Base-by-base conservation (phyloP, 192 early-diverging fungal species). In the Podochytrium sp. region DNA sequence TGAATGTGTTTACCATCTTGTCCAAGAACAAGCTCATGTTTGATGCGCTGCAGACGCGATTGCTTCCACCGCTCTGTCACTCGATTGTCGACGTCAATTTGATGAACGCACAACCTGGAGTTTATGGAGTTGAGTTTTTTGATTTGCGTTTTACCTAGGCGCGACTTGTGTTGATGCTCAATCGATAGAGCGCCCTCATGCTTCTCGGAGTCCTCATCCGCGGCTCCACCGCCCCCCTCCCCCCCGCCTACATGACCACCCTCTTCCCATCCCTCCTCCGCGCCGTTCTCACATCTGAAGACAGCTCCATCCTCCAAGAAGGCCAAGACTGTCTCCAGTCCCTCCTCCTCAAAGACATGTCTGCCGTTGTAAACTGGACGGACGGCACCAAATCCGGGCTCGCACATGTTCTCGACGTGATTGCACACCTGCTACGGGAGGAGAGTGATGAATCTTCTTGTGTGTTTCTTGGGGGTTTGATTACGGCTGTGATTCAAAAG, bases 261-360 rank as follows among this genome's bases (percentile, higher is more conserved):
- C 84, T 97, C 51, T 97, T 96, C 77, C 94, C 93, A 5, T 77
- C 79, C 25, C 80, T 98, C 39, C 92, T 98, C 81, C 86, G 84
- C 41, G 83, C 93, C 10, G 76, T 95, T 53, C 81, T 88, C 62
- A 79, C 76, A 5, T 84, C 85, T 18, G 89, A 89, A 41, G 93
- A 99, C 73, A 82, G 80, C 58, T 87, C 90, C 42, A 87, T 97
- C 49, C 81, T 97, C 42, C 97, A 98, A 78, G 96, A 91, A 70
- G 94, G 94, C 4, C 91, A 96, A 81, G 85, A 93, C 39, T 94
- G 92, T 35, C 79, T 99, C 18, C 92, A 90, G 58, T 85, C 83
- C 38, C 85, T 97, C 67, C 84, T 99, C 30, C 81, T 90, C 55
- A 91, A 94, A 58, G 94, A 95, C 75, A 76, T 89, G 50, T 77